Evolutionary conservation across 768 basidiomycete genomes (phyloP), one percentile per base, ranked within the genome.

Genomic region (Mycena olivaceomarginata): DNA sequence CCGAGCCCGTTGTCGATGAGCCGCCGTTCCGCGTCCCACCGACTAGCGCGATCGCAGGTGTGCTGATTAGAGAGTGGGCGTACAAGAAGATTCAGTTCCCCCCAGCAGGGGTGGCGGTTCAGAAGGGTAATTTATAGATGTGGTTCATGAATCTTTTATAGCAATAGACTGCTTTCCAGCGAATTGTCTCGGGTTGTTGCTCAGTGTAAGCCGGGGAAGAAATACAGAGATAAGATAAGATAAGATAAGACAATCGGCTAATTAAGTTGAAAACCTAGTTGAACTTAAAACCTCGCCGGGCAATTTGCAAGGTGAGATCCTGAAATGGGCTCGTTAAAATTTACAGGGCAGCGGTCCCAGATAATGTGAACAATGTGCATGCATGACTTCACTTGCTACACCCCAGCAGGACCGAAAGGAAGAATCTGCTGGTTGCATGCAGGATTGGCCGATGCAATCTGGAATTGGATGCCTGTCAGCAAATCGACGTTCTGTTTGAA

Each of bases 21-120:
- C 89, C 91, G 6, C 87, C 91, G 10, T 94, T 97, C 85, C 91
- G 90, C 77, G 85, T 97, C n/a, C 97, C 97, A 1, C 94, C 95
- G 9, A 82, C 83, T 2, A 94, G 92, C 31, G 95, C 96, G 10
- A 94, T 97, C 71, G 96, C 95, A 0, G 97, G 97, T n/a, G 92
- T 95, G 41, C 84, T 98, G 82, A 94, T 98, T 80, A 87, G 91
- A 65, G 92, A 96, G 70, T 98, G 97, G 97, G 94, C 89, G 7
- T 91, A 93, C 53, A 89, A 91, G 43, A 92, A 88, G 82, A 88
- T 91, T 53, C 80, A 83, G 40, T 89, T 89, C 75, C 76, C 84
- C 1, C 68, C 67, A 25, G 66, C 81, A 72, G 67, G 80, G 70
- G 76, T 51, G 39, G 69, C 77, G 11, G 53, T 77, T 13, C 80